Evolutionary conservation across 1,284 basidiomycete genomes (phyloP), one percentile per base, ranked within the genome.

Genomic region (Microbotryum intermedium): DNA sequence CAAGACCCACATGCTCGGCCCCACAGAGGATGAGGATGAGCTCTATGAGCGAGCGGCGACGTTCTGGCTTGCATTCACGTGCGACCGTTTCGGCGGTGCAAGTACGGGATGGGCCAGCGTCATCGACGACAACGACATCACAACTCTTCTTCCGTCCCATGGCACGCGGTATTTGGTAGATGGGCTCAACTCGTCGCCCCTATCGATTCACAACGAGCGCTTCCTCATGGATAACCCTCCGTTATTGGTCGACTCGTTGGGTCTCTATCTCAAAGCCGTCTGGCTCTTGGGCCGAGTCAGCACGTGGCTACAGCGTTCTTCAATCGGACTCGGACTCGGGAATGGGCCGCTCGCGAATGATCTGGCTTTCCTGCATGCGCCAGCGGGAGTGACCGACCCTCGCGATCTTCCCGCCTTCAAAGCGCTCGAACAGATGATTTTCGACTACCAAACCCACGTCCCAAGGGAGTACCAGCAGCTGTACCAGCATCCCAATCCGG

Each of bases 51-150:
- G 62, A 6, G 29, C 58, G 1, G 20, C 52, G 25, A 62, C 62
- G 6, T 71, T 68, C 52, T 69, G 61, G 59, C 34, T 58, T 3
- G 65, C 59, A 6, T 59, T 70, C 46, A 53, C 56, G 44, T 58
- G 57, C 39, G 70, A 71, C 43, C 55, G 67, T 20, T 61, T 67
- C 26, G 57, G 65, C 9, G 49, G 50, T 1, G 65, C 62, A 8
- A 55, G 57, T n/a, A 71, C 70, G 2, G 70, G 70, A 4, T 71
- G 68, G 68, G 64, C 69, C 0, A 55, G 50, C 47, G 48, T 51
- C 6, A 30, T 71, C 13, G 63, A 68, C 26, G 70, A 70, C 18
- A 39, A 58, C 28, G 70, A 71, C 46, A 55, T 69, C 42, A 61
- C 67, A 8, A 66, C 70, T 20, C 53, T 66, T 4, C 52, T 71